Evolutionary conservation across 257 asterid genomes (phyloP).

Genomic region (Anisodus tanguticus): DNA sequence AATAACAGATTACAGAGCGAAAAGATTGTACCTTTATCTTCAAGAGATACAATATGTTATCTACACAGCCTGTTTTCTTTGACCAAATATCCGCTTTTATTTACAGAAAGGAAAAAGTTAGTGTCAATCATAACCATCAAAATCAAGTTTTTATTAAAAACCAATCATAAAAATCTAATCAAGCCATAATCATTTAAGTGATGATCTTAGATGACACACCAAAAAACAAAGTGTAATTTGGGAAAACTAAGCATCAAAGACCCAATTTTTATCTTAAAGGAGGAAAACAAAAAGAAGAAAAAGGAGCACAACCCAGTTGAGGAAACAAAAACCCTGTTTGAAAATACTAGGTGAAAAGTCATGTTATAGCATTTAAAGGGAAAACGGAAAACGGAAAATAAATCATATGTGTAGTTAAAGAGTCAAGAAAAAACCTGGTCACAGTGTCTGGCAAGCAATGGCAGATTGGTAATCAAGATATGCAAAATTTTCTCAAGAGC

Average conservation of each 20-base stretch:
- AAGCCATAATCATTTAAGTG: background rate
- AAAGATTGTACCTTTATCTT: conserved; percentile 23
- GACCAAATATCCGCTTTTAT: background rate
- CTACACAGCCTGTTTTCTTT: background rate
- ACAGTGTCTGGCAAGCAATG: background rate
- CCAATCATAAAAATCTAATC: too few species aligned
- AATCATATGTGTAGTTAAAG: conserved; percentile 9
- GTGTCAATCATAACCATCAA: background rate
- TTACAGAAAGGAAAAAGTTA: background rate
- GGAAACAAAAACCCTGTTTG: background rate
- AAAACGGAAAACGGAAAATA: background rate
- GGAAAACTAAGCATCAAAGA: background rate
- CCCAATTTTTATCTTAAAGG: background rate
- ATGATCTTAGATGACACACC: background rate
- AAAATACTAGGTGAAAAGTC: background rate
- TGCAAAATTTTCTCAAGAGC: background rate
- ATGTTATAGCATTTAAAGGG: too few species aligned
- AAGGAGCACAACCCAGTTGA: background rate
- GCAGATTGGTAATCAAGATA: background rate
- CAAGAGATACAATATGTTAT: background rate
- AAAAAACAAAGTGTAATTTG: background rate
- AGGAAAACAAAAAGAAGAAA: background rate
- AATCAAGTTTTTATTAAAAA: background rate
- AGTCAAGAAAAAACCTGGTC: conserved; percentile 11
- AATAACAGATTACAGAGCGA: background rate